phyloP scores from a whole-genome alignment of 2,329 filamentous ascomycete genomes.

The Geoglossum cookeanum region DNA sequence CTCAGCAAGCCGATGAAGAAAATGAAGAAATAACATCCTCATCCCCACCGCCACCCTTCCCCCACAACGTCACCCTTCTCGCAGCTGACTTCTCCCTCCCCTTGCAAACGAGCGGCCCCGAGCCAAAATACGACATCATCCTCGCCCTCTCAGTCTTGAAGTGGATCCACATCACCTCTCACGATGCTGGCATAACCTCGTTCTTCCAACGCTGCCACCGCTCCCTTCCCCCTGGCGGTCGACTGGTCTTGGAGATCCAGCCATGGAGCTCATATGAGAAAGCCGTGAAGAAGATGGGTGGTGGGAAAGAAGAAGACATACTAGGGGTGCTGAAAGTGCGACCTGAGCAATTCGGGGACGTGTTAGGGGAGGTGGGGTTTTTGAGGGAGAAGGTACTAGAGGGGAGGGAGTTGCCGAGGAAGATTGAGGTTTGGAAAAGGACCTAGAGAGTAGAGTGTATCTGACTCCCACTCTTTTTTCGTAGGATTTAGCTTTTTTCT shows the following conservation, averaged over 20 bases:
- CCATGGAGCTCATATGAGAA: conserved; percentile 19
- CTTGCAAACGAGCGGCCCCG: not conserved
- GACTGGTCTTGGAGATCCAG: conserved; percentile 18
- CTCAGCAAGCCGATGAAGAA: not conserved
- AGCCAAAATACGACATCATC: conserved; percentile 17
- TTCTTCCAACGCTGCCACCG: conserved; percentile 18
- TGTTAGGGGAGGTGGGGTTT: not conserved
- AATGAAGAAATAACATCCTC: too few relatives aligned
- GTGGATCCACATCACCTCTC: conserved; percentile 21
- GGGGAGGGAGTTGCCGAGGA: not conserved
- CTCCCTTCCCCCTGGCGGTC: conserved; percentile 15
- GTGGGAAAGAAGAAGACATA: not conserved
- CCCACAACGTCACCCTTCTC: conserved; percentile 16
- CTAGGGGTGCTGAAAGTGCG: not conserved
- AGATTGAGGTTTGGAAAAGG: not conserved
- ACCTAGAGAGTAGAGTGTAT: not conserved
- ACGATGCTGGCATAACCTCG: conserved; percentile 16
- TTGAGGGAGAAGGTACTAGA: not conserved
- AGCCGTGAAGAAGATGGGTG: conserved; percentile 12
- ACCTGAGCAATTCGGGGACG: not conserved
- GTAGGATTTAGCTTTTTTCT: not conserved
- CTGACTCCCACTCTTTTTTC: not conserved
- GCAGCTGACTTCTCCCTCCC: conserved; percentile 17
- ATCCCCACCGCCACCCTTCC: conserved; percentile 1
- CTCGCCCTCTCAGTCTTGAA: conserved; percentile 22